Evolutionary conservation across 2,329 filamentous ascomycete genomes (phyloP).

Genomic region (Ophiocordyceps sinensis): DNA sequence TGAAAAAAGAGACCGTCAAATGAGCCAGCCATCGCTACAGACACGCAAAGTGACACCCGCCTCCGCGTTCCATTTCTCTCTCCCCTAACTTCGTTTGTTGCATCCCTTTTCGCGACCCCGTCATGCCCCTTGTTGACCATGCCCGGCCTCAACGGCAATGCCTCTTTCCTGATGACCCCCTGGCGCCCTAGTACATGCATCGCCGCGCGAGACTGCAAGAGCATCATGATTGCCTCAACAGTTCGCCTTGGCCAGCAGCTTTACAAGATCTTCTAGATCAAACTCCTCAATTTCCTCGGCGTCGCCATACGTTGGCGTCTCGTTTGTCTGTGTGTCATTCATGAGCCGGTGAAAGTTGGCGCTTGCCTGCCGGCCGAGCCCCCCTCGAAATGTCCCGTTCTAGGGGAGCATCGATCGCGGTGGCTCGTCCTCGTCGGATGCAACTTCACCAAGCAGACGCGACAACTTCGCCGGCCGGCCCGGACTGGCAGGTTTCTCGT

Average conservation of each 20-base stretch:
- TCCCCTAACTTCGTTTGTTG: neutral
- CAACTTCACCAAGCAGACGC: constrained; percentile 2
- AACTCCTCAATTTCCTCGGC: constrained; percentile 15
- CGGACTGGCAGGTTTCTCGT: constrained; percentile 4
- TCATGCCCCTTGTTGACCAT: neutral
- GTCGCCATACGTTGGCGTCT: constrained; percentile 6
- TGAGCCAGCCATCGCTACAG: neutral
- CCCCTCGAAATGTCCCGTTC: constrained; percentile 1
- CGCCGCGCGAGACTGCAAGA: neutral
- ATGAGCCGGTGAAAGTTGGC: constrained; percentile 2
- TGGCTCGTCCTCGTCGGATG: constrained; percentile 2
- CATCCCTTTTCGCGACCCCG: neutral
- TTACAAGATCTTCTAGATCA: constrained; percentile 12
- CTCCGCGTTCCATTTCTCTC: neutral
- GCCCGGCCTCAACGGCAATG: neutral
- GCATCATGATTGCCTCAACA: neutral
- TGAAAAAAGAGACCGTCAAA: constrained; percentile 4
- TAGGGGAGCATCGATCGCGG: constrained; percentile 2
- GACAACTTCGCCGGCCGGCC: constrained; percentile 3
- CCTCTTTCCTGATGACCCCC: neutral
- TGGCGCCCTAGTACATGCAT: constrained; percentile 1
- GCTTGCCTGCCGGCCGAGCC: constrained; percentile 4
- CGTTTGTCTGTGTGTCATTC: neutral
- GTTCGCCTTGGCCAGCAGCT: constrained; percentile 7
- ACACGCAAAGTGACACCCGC: neutral